Evolutionary conservation across 2,329 filamentous ascomycete species (phyloP).

Genomic region (Penicillium sp.): DNA sequence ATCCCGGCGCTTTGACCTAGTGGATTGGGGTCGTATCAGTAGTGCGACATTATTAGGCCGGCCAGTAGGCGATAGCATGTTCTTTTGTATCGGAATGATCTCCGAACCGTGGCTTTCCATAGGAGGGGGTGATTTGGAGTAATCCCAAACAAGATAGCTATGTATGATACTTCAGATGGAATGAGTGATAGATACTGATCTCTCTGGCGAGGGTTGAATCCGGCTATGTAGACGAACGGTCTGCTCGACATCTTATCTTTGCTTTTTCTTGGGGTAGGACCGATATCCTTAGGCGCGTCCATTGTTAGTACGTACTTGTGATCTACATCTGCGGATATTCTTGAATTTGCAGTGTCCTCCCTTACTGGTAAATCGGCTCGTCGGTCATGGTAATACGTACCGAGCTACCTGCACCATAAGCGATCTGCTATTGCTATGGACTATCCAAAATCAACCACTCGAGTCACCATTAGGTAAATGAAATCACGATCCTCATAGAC

Average conservation of each 20-base stretch:
- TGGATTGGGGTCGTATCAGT: neutral
- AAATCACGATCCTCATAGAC: neutral
- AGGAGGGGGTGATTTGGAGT: neutral
- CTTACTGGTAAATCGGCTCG: neutral
- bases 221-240: neutral
- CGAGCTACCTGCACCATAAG: neutral
- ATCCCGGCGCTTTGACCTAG: conserved; percentile 11
- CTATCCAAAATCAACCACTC: neutral
- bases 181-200: neutral
- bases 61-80: conserved; percentile 4
- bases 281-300: neutral
- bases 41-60: neutral
- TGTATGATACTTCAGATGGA: neutral
- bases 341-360: neutral
- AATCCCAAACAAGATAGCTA: neutral
- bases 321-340: neutral
- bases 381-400: neutral
- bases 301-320: neutral
- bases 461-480: neutral
- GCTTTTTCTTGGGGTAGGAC: neutral
- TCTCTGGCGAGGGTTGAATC: neutral
- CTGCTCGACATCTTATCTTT: neutral
- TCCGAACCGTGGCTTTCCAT: neutral
- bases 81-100: neutral
- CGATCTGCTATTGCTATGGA: too few relatives aligned